phyloP scores from a whole-genome alignment of 495 filamentous ascomycete species.

The Articulospora tetracladia region DNA sequence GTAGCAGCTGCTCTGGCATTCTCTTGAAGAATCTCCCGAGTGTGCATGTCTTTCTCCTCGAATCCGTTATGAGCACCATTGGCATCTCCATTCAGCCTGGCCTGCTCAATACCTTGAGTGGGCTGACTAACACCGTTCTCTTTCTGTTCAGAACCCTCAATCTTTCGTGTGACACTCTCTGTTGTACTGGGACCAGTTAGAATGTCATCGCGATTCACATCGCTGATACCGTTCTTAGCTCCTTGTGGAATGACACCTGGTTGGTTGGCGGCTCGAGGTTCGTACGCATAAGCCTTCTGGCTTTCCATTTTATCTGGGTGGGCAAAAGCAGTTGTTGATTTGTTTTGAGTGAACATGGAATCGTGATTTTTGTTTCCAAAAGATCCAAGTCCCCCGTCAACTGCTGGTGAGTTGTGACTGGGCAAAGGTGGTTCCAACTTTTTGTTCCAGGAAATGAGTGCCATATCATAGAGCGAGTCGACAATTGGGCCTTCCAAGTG shows the following conservation, averaged over 20 bases:
- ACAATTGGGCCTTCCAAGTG: constrained; percentile 75
- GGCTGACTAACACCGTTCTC: neutral
- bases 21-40: constrained; percentile 9
- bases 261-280: constrained; percentile 13
- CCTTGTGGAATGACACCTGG: constrained; percentile 14
- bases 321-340: constrained; percentile 25
- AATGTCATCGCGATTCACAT: constrained; percentile 16
- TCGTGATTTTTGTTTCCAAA: constrained; percentile 24
- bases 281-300: constrained; percentile 20
- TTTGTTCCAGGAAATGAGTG: constrained; percentile 67
- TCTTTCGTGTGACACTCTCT: constrained; percentile 21
- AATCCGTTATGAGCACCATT: neutral
- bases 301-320: constrained; percentile 24
- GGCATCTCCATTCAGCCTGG: neutral
- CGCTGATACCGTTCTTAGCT: constrained; percentile 9
- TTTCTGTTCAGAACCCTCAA: neutral
- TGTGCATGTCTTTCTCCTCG: constrained; percentile 5
- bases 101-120: neutral
- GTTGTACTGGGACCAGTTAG: constrained; percentile 28
- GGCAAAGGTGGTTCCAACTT: constrained; percentile 59
- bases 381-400: constrained; percentile 20
- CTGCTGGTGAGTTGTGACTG: constrained; percentile 47
- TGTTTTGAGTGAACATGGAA: constrained; percentile 23
- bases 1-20: constrained; percentile 15
- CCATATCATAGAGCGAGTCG: constrained; percentile 68